phyloP scores from a whole-genome alignment of 2,329 filamentous ascomycete species.

The Trichoderma pleuroti region DNA sequence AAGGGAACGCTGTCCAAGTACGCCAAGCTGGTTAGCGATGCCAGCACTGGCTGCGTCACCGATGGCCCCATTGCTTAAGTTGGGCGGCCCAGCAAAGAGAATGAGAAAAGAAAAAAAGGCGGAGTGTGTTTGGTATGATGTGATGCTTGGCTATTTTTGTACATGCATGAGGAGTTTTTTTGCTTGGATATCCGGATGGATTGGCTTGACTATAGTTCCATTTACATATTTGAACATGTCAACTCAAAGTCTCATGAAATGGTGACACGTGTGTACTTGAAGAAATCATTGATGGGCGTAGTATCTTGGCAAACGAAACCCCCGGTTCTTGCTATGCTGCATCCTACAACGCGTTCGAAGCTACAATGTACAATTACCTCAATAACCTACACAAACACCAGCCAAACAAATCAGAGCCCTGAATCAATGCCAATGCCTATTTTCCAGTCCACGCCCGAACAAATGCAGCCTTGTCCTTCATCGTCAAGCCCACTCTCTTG shows the following conservation, averaged over 20 bases:
- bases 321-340: not conserved
- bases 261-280: not conserved
- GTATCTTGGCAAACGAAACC: not conserved
- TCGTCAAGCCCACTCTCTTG: slow-evolving; percentile 80
- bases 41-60: slow-evolving; percentile 58
- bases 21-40: slow-evolving; percentile 56
- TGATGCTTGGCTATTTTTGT: not conserved
- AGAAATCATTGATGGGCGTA: not conserved
- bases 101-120: not conserved
- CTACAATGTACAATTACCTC: not conserved
- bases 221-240: not conserved
- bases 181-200: slow-evolving; percentile 10
- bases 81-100: not conserved
- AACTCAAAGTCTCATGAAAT: not conserved
- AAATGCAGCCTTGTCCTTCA: slow-evolving; percentile 80
- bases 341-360: not conserved
- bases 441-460: slow-evolving; percentile 60
- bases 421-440: slow-evolving; percentile 35
- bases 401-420: not conserved
- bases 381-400: slow-evolving; percentile 5
- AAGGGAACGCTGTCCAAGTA: slow-evolving; percentile 71
- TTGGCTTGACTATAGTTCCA: not conserved
- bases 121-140: not conserved
- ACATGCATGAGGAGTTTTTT: slow-evolving; percentile 11
- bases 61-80: slow-evolving; percentile 35